Base-by-base conservation (phyloP, 2,329 filamentous ascomycete genomes). In the Cladosporium halotolerans region DNA sequence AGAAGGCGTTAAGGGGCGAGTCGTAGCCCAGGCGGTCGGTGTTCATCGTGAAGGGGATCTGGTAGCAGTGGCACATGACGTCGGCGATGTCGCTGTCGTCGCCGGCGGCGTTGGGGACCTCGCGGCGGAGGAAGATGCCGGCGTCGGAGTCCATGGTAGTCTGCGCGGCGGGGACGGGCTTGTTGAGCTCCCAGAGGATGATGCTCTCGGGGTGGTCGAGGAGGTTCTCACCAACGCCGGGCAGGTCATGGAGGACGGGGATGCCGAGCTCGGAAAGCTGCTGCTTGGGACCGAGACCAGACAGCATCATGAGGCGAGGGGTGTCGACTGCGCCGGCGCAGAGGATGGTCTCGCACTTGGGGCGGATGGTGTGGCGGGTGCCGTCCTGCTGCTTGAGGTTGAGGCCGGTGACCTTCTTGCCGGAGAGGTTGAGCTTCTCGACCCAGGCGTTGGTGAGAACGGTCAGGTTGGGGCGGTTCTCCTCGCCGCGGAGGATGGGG, bases 61-160 rank as follows among this genome's bases (percentile, higher is more conserved):
- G 90, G 76, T 95, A 95, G 80, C 89, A 95, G 76, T 95, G 89
- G 86, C 93, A 93, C 90, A 95, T 95, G 65, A 95, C 74, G 66
- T 96, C 90, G 58, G 86, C 87, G 52, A 88, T 84, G 57, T 86
- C 80, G 49, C 86, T 86, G 62, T 95, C 89, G 2, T 74, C 73
- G 53, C 80, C 80, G 3, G 78, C 80, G 2, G 88, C 86, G 65
- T 91, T 83, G 62, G 81, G 76, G 11, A 77, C 68, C 71, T 95
- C 84, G 55, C 89, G 86, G 57, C 89, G 88, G 54, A 95, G 77
- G 79, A 95, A 95, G 66, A 93, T 86, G 58, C 88, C 88, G 3
- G 88, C 88, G 67, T 96, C 90, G 19, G 86, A 95, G 74, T 93
- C 88, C 87, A 92, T 92, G 66, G 88, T 92, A 46, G 88, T 93